A percentile compares a stretch with the other conserved stretches of the same genome.
Evolutionary conservation across 768 basidiomycete species (phyloP).

Genomic region (Calocybe gangraenosa): DNA sequence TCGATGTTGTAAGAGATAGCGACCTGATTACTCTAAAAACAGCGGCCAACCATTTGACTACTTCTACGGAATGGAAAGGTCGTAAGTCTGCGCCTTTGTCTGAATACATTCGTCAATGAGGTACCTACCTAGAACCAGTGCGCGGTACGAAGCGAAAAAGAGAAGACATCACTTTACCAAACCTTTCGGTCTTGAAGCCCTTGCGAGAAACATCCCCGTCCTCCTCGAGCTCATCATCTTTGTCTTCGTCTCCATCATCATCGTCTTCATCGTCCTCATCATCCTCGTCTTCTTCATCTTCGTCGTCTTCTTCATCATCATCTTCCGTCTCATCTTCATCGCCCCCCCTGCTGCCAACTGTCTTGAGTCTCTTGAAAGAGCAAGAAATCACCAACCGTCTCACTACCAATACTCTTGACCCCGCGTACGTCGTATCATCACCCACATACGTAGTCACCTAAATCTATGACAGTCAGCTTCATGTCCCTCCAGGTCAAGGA

Average conservation of each 20-base stretch:
- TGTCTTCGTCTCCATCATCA: constrained; percentile 22
- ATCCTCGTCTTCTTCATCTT: constrained; percentile 8
- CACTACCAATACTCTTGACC: not conserved
- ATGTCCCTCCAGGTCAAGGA: constrained; percentile 17
- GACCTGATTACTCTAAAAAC: constrained; percentile 38
- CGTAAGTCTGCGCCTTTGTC: constrained; percentile 10
- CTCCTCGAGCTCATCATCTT: constrained; percentile 19
- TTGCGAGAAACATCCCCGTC: constrained; percentile 27
- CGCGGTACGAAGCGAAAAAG: constrained; percentile 23
- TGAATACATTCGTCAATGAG: no score
- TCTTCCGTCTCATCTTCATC: constrained; percentile 24
- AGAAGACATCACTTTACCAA: no score
- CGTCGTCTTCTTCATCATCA: constrained; percentile 22
- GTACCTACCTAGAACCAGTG: constrained; percentile 2
- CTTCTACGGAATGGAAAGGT: not conserved
- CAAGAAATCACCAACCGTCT: not conserved
- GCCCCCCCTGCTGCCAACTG: constrained; percentile 18
- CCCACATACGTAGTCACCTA: not conserved
- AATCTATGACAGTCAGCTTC: constrained; percentile 2
- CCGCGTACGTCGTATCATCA: constrained; percentile 12
- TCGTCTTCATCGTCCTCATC: constrained; percentile 32
- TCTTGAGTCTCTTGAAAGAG: constrained; percentile 15
- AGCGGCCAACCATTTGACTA: not conserved
- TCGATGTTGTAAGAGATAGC: constrained; percentile 42
- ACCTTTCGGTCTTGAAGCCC: no score